These are phyloP conservation scores for Pseudotsuga menziesii DNA, from an alignment of 75 land plant species.

Conservation along the genomic window DNA sequence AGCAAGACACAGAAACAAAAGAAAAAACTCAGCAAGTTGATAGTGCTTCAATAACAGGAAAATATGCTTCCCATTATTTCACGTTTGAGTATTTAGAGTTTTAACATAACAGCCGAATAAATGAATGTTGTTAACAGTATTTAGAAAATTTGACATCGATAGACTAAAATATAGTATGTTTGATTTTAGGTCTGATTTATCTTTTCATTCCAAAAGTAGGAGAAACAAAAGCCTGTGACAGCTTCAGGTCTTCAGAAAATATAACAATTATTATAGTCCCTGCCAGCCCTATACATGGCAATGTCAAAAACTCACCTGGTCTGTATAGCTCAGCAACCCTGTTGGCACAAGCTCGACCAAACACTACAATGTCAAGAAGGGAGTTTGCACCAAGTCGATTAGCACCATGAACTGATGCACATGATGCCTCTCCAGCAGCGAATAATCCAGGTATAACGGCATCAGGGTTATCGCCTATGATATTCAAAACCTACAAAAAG, in stretches of 20 bases:
- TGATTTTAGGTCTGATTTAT: not conserved
- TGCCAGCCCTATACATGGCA: not conserved
- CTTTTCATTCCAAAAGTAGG: not conserved
- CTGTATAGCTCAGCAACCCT: constrained; percentile 79
- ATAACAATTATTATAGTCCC: not conserved
- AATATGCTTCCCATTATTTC: too few species aligned
- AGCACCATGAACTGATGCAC: constrained; percentile 99
- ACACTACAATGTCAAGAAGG: constrained; percentile 96
- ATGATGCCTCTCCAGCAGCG: constrained; percentile 99
- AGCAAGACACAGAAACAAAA: not conserved
- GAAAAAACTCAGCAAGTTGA: not conserved
- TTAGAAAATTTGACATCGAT: not conserved
- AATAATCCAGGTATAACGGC: constrained; percentile 89
- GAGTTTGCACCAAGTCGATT: constrained; percentile 99
- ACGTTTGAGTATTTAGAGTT: not conserved
- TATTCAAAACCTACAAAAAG: constrained; percentile 63
- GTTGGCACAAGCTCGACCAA: constrained; percentile 99
- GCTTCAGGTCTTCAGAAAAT: not conserved
- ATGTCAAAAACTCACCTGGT: constrained; percentile 53
- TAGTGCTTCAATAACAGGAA: not conserved
- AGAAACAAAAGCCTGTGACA: not conserved
- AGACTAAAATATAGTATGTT: not conserved
- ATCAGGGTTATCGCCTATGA: constrained; percentile 87
- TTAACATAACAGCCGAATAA: not conserved
- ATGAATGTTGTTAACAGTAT: not conserved